Base-by-base conservation (phyloP, 208 protist genomes). In the Trypanosoma conorhini region DNA sequence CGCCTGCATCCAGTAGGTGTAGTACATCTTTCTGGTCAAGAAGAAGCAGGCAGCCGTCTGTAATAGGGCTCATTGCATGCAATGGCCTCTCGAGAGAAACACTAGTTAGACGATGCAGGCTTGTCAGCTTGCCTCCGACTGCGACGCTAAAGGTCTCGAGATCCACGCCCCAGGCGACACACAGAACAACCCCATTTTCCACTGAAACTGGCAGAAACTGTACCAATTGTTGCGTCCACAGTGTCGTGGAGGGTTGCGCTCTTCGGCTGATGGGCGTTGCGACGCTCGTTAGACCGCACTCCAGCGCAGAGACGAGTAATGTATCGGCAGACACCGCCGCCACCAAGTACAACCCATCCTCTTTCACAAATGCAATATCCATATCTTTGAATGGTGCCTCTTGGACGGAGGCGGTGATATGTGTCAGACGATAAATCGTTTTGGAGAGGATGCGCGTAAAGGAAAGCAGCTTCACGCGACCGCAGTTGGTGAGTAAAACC, bases 111-210 rank as follows among this genome's bases (percentile, higher is more conserved):
- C 73, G 71, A 58, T 86, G 76, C 10, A 91, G 24, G 0, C 82
- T 72, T 17, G 62, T 56, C 30, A 77, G 31, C n/a, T 61, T 52
- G 0, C 68, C 77, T 60, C 26, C 42, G 42, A 78, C 67, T 42
- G 71, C 70, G 13, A 94, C 26, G 8, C 73, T 77, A 44, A 86
- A 82, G 15, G 91, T 54, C 54, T 94, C 83, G 4, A 94, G 44
- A 67, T 86, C 78, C 0, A 76, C 81, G 52, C 82, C 78, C 81
- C 78, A 89, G 52, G 78, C 76, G 0, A 85, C 74, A 66, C 85
- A 94, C 17, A 94, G 56, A 40, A 77, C 55, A 33, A 89, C 42
- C 31, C 72, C 46, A 19, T 66, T 31, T 28, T 68, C 71, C 8
- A 55, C 65, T n/a, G 67, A 31, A 62, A 81, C 80, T 24, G 70